Conservation (phyloP, 129 eudicot species). For the Tagetes erecta region DNA sequence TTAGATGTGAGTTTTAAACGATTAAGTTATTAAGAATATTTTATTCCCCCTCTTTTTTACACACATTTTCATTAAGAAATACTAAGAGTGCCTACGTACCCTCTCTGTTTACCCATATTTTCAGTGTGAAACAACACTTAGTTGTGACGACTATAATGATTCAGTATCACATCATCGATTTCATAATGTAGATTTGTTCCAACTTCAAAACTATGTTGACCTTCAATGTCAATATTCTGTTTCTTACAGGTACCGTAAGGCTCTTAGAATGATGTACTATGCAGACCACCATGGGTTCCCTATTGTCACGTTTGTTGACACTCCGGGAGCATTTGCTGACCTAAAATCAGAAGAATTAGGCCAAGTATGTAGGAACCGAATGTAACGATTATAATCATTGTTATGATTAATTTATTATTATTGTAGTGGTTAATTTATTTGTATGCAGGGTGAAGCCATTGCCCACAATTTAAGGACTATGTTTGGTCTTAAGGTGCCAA, state of each 20-base stretch:
- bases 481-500: slow-evolving; percentile 90
- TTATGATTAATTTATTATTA: neutral
- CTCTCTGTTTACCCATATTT: neutral
- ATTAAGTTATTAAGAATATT: neutral
- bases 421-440: slow-evolving; percentile 15
- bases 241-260: slow-evolving; percentile 68
- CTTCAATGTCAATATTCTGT: neutral
- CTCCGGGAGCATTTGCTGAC: slow-evolving; percentile 98
- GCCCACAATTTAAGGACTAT: slow-evolving; percentile 79
- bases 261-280: slow-evolving; percentile 82
- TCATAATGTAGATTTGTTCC: neutral
- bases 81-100: neutral
- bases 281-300: slow-evolving; percentile 99
- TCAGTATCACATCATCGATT: neutral
- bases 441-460: slow-evolving; percentile 86
- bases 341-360: slow-evolving; percentile 78
- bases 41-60: neutral
- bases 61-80: neutral
- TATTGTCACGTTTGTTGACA: slow-evolving; percentile 83
- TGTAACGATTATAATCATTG: neutral
- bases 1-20: neutral
- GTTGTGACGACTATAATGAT: neutral
- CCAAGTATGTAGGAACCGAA: slow-evolving; percentile 56
- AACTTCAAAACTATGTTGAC: neutral
- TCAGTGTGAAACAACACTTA: neutral